These are phyloP conservation scores for Moelleriella libera DNA, from an alignment of 2,329 filamentous ascomycete species.

Conservation along the genomic window DNA sequence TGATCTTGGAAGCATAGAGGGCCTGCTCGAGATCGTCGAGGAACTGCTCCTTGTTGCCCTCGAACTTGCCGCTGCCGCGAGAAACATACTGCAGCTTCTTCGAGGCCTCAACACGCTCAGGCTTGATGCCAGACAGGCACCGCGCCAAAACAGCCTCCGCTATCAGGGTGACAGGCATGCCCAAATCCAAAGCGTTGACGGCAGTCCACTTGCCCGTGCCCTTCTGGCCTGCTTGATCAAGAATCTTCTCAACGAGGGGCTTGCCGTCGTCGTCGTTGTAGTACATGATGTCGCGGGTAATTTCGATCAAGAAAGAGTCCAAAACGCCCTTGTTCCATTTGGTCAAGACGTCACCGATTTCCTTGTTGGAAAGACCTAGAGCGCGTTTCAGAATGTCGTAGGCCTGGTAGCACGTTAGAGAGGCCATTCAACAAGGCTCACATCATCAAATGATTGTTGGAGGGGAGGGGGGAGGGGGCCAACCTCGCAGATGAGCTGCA, in stretches of 20 bases:
- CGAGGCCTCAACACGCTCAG: conserved; percentile 74
- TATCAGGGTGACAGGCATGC: conserved; percentile 96
- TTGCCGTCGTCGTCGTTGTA: conserved; percentile 91
- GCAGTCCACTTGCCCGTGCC: conserved; percentile 99
- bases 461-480: too few species aligned
- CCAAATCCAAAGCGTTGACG: conserved; percentile 95
- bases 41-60: conserved; percentile 85
- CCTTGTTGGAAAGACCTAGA: conserved; percentile 75
- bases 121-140: conserved; percentile 89
- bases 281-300: conserved; percentile 97
- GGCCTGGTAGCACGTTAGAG: conserved; percentile 41
- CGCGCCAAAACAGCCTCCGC: conserved; percentile 93
- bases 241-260: conserved; percentile 93
- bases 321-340: conserved; percentile 98
- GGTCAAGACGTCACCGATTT: conserved; percentile 87
- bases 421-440: background rate
- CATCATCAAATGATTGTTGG: background rate
- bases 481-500: conserved; percentile 99
- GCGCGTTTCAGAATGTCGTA: conserved; percentile 99
- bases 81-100: conserved; percentile 60
- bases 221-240: conserved; percentile 97
- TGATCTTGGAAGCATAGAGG: conserved; percentile 98
- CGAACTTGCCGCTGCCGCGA: conserved; percentile 58
- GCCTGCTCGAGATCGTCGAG: conserved; percentile 97
- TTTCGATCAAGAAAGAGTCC: conserved; percentile 98